A percentile compares a stretch with the other conserved stretches of the same genome.
These are phyloP conservation scores for Aspergillus sp. DNA, from an alignment of 2,329 filamentous ascomycete species.

Conservation along the genomic window DNA sequence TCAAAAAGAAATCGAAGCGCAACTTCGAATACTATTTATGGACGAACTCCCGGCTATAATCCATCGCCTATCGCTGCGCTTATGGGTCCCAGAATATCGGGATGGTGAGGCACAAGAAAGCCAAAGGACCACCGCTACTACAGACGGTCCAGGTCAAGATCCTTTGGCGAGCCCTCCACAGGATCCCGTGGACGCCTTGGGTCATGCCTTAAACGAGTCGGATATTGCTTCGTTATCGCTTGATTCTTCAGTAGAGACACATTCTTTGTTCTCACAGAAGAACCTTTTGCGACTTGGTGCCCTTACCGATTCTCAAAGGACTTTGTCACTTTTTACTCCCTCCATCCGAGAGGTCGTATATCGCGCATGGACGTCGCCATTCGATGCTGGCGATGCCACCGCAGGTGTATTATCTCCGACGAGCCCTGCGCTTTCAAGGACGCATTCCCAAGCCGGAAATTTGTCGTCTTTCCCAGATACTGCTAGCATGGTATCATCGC, in stretches of 20 bases:
- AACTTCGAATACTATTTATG: slow-evolving; percentile 93
- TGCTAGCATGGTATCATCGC: slow-evolving; percentile 64
- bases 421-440: slow-evolving; percentile 58
- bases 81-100: slow-evolving; percentile 87
- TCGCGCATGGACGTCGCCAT: slow-evolving; percentile 81
- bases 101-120: slow-evolving; percentile 62
- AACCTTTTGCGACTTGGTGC: slow-evolving; percentile 81
- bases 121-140: slow-evolving; percentile 52
- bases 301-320: slow-evolving; percentile 83
- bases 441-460: slow-evolving; percentile 63
- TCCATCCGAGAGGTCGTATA: slow-evolving; percentile 89
- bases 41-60: slow-evolving; percentile 96
- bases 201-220: slow-evolving; percentile 72
- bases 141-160: slow-evolving; percentile 66
- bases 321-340: slow-evolving; percentile 86
- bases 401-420: slow-evolving; percentile 40
- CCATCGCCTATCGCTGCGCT: slow-evolving; percentile 80
- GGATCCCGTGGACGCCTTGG: slow-evolving; percentile 78
- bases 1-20: slow-evolving; percentile 91
- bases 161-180: slow-evolving; percentile 78
- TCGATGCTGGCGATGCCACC: slow-evolving; percentile 65
- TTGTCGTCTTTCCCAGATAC: slow-evolving; percentile 74
- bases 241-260: slow-evolving; percentile 76
- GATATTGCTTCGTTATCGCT: slow-evolving; percentile 76
- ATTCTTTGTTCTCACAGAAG: slow-evolving; percentile 93